A percentile compares a stretch with the other conserved stretches of the same genome.
Evolutionary conservation across 2,329 filamentous ascomycete species (phyloP).

Genomic region (Arachnopeziza araneosa): DNA sequence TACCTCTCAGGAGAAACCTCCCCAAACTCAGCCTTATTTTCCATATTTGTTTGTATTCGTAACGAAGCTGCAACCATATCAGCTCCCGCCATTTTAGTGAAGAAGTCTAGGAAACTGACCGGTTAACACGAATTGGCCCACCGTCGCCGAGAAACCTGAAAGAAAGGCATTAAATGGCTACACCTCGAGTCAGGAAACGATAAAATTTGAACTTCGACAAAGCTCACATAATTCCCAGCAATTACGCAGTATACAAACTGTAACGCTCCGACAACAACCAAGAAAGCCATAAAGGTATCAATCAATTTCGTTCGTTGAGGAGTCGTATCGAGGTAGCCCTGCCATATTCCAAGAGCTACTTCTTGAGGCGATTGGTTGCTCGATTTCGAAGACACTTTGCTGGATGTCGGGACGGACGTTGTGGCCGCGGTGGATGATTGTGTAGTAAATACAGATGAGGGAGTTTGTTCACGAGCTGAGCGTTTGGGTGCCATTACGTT

Average conservation of each 20-base stretch:
- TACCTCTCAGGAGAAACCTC: slow-evolving; percentile 77
- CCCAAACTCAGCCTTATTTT: slow-evolving; percentile 74
- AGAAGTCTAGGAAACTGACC: slow-evolving; percentile 44
- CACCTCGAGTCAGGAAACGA: background rate
- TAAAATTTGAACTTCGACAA: background rate
- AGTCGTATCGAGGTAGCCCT: slow-evolving; percentile 74
- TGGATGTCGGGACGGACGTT: slow-evolving; percentile 22
- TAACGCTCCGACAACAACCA: slow-evolving; percentile 77
- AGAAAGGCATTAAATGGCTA: slow-evolving; percentile 99
- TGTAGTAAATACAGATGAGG: slow-evolving; percentile 17
- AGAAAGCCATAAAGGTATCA: slow-evolving; percentile 84
- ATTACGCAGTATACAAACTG: slow-evolving; percentile 93
- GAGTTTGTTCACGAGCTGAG: slow-evolving; percentile 28
- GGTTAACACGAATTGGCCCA: slow-evolving; percentile 96
- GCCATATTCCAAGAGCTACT: slow-evolving; percentile 65
- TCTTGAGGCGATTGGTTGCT: slow-evolving; percentile 34
- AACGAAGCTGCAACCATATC: slow-evolving; percentile 50
- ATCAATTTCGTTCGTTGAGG: slow-evolving; percentile 88
- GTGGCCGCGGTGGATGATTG: slow-evolving; percentile 21
- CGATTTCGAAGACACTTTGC: slow-evolving; percentile 21
- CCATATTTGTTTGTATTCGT: slow-evolving; percentile 84
- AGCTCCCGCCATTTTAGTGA: slow-evolving; percentile 3
- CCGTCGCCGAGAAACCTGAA: slow-evolving; percentile 86
- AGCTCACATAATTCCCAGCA: slow-evolving; percentile 86
- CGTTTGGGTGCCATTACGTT: slow-evolving; percentile 47